Base-by-base conservation (phyloP, 2,329 filamentous ascomycete species). In the Apiospora phragmitis region DNA sequence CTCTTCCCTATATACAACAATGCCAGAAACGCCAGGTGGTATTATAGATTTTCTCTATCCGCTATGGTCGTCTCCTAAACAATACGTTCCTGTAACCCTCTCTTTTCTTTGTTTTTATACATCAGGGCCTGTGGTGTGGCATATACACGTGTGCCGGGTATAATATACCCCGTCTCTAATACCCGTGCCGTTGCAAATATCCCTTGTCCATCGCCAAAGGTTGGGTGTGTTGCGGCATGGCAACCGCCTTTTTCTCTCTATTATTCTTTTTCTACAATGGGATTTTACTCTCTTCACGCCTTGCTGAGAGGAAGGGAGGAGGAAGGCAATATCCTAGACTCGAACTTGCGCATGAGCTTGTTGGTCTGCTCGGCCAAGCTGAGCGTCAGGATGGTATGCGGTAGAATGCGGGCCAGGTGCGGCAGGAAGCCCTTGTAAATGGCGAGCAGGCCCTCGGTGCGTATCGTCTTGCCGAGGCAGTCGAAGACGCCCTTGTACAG, bases 381-480 rank as follows among this genome's bases (percentile, higher is more conserved):
- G 75, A 99, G 88, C 0, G 95, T 99, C 75, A 98, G 83, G 79
- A 98, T 94, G 49, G 96, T 99, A 81, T 99, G 96, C 65, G 96
- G 96, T 77, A 99, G 84, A 77, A 99, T 98, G 77, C 96, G 88
- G 42, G 96, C 94, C 75, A 99, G 85, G 84, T 99, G 96, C 21
- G 96, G 96, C 78, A 97, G 90, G 85, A 97, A 98, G 71, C 96
- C 96, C 86, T 99, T 99, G 87, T 99, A 99, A 71, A 99, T 93
- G 72, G 96, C 96, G 65, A 98, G 84, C 68, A 97, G 77, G 29
- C 96, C 96, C 81, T 99, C 96, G 0, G 94, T 97, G 80, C 91
- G 92, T 72, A 99, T 87, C 0, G 96, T 99, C 84, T 97, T 95
- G 80, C 89, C 90, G 72, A 98, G 83, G 80, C 96, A 99, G 83